Percentiles rank a stretch among this genome's conserved stretches.
phyloP scores from a whole-genome alignment of 1,284 basidiomycete species.

The Ganoderma lucidum region DNA sequence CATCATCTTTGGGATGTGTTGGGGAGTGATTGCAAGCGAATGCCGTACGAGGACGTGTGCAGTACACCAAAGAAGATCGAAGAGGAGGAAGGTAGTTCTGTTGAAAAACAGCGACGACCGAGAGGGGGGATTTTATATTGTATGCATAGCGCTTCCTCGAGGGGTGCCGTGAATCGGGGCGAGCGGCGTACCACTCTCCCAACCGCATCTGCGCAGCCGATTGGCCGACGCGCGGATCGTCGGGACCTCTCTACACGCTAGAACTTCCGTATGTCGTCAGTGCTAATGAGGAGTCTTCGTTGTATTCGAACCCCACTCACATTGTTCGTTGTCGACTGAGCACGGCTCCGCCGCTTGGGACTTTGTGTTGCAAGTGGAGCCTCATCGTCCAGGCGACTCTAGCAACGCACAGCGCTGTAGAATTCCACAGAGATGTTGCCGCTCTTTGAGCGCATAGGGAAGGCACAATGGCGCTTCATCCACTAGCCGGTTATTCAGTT shows the following conservation, averaged over 20 bases:
- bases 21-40: neutral
- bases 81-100: neutral
- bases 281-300: neutral
- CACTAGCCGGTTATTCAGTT: neutral
- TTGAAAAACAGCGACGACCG: neutral
- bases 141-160: neutral
- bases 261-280: neutral
- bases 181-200: neutral
- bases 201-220: neutral
- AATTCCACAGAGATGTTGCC: neutral
- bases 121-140: neutral
- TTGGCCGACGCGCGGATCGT: neutral
- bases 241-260: neutral
- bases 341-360: neutral
- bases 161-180: constrained; percentile 1
- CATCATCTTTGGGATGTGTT: constrained; percentile 1
- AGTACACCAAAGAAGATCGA: neutral
- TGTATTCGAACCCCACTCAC: neutral
- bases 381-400: neutral
- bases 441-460: neutral
- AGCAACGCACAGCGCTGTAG: neutral
- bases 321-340: neutral
- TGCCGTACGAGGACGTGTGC: neutral
- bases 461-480: neutral
- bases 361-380: neutral